A percentile compares a stretch with the other conserved stretches of the same genome.
phyloP scores from a whole-genome alignment of 192 early-diverging fungal species.

The Diversispora epigaea region DNA sequence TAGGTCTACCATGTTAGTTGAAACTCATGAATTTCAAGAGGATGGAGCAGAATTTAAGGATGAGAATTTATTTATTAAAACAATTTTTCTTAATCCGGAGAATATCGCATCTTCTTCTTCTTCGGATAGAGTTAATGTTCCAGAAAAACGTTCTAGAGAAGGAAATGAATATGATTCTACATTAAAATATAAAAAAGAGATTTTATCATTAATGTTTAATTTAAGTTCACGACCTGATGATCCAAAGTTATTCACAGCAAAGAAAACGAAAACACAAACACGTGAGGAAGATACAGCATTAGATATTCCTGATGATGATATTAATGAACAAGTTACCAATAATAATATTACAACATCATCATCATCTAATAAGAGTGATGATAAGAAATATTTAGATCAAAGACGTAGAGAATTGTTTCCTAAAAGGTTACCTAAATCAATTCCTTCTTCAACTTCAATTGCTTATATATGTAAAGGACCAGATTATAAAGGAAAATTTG shows the following conservation, averaged over 20 bases:
- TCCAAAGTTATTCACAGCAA: not conserved
- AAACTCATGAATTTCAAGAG: conserved; percentile 56
- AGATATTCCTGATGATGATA: conserved; percentile 13
- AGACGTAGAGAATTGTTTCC: not conserved
- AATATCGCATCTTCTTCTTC: conserved; percentile 10
- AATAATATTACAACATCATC: not conserved
- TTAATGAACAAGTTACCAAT: conserved; percentile 1
- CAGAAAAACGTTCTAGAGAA: conserved; percentile 5
- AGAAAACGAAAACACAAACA: not conserved
- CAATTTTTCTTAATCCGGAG: conserved; percentile 68
- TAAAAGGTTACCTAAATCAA: conserved; percentile 46
- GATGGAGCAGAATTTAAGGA: conserved; percentile 54
- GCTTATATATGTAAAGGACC: conserved; percentile 79
- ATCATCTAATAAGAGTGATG: conserved; percentile 13
- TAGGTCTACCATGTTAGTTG: conserved; percentile 49
- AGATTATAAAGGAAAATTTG: conserved; percentile 77
- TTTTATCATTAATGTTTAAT: conserved; percentile 31
- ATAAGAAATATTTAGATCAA: not conserved
- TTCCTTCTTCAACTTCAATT: conserved; percentile 51
- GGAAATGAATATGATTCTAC: not conserved
- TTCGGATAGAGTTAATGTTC: not conserved
- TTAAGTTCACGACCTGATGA: conserved; percentile 1
- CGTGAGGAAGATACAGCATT: not conserved
- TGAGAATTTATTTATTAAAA: conserved; percentile 62
- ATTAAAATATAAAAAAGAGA: conserved; percentile 26